Base-by-base conservation (phyloP, 768 basidiomycete species). In the Boletus eberwhitei region DNA sequence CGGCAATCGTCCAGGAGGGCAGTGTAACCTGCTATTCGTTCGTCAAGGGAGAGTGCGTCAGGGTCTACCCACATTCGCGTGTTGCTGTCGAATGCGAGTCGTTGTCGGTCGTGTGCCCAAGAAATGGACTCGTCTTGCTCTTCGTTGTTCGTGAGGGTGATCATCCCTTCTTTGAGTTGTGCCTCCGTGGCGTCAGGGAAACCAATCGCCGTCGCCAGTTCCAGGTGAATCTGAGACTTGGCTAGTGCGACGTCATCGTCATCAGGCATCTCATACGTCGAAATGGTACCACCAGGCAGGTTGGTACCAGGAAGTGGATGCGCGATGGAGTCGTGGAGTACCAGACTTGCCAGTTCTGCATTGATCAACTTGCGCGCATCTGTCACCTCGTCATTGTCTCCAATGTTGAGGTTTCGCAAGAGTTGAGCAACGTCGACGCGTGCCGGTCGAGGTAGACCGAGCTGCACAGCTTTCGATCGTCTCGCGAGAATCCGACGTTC, bases 251-350 rank as follows among this genome's bases (percentile, higher is more conserved):
- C 74, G 31, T 81, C 80, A 2, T 84, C 84, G 67, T 98, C 94
- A 21, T 80, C 77, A n/a, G 96, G 92, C 22, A 84, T 78, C 26
- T 78, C 77, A 57, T 95, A 93, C 1, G 66, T 64, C 16, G 91
- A 92, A 22, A 77, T 74, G 0, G 84, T 83, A 13, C 85, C 80
- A 7, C 93, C 92, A 7, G 93, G 81, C 35, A 81, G 78, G 22
- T 80, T 79, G 11, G 93, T 94, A 3, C 97, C 97, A 11, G 95
- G 92, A 14, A 98, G 73, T 4, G 96, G 95, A 71, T 94, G 77
- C 0, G 83, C 80, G 52, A 98, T 83, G 6, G 93, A 81, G 70
- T 99, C 97, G 66, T 98, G 94, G 50, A 85, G 80, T 55, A 98
- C 74, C 42, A 99, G 79, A 38, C 78, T 75, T 4, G 82, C 87